phyloP scores from a whole-genome alignment of 2,329 filamentous ascomycete species.

The Xylaria multiplex region DNA sequence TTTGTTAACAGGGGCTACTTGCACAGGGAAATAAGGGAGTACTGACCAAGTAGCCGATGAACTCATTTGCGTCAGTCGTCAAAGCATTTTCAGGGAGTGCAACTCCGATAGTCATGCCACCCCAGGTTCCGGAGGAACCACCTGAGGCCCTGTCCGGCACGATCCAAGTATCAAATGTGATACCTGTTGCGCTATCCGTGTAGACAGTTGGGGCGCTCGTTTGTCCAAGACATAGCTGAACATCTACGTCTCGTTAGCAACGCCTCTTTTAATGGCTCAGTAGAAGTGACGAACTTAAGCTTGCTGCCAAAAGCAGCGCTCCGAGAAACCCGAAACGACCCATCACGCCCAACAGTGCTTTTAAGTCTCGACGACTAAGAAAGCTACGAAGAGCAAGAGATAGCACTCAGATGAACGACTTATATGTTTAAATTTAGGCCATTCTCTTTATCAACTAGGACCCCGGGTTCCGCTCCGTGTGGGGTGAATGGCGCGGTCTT shows the following conservation, averaged over 20 bases:
- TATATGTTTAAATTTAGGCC: slow-evolving; percentile 31
- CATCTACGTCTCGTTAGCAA: slow-evolving; percentile 42
- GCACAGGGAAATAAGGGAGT: neutral
- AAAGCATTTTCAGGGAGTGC: slow-evolving; percentile 62
- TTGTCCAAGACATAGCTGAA: slow-evolving; percentile 42
- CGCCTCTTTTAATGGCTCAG: neutral
- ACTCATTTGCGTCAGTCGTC: slow-evolving; percentile 62
- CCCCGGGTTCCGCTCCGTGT: slow-evolving; percentile 5
- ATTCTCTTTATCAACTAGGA: slow-evolving; percentile 1
- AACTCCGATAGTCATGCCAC: slow-evolving; percentile 64
- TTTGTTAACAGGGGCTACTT: slow-evolving; percentile 18
- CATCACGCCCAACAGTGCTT: slow-evolving; percentile 38
- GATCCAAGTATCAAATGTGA: slow-evolving; percentile 63
- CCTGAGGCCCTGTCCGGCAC: slow-evolving; percentile 48
- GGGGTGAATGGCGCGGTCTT: slow-evolving; percentile 15
- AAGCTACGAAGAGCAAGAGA: slow-evolving; percentile 12
- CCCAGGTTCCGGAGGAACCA: slow-evolving; percentile 48
- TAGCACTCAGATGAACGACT: slow-evolving; percentile 10
- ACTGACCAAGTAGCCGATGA: slow-evolving; percentile 67
- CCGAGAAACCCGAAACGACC: slow-evolving; percentile 38
- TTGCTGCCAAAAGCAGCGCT: slow-evolving; percentile 43
- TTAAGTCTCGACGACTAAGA: slow-evolving; percentile 22
- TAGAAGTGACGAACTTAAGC: slow-evolving; percentile 37
- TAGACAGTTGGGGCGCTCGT: slow-evolving; percentile 49
- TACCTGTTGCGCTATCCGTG: slow-evolving; percentile 60